These are phyloP conservation scores for Fusarium sp. DNA, from an alignment of 2,329 filamentous ascomycete genomes.

Conservation along the genomic window DNA sequence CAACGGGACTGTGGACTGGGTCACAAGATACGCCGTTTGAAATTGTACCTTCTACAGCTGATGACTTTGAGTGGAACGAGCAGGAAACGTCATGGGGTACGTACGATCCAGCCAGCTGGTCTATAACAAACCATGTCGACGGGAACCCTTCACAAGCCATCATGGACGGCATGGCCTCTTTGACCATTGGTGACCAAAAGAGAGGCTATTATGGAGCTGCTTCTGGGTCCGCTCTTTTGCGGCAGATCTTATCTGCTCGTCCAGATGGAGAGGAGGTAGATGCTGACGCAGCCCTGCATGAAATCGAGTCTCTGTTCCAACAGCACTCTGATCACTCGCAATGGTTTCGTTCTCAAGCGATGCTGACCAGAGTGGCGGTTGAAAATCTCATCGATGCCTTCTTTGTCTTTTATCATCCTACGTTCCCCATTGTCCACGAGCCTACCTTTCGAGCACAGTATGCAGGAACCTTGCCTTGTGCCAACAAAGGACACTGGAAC, in stretches of 20 bases:
- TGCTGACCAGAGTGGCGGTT: constrained; percentile 28
- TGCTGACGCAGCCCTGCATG: constrained; percentile 25
- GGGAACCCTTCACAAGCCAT: constrained; percentile 29
- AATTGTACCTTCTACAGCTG: constrained; percentile 4
- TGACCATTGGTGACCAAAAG: constrained; percentile 30
- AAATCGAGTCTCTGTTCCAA: constrained; percentile 31
- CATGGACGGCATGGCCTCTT: constrained; percentile 36
- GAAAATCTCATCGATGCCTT: constrained; percentile 32
- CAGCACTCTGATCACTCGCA: constrained; percentile 32
- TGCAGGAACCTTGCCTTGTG: constrained; percentile 17
- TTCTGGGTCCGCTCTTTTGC: constrained; percentile 29
- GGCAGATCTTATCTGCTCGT: constrained; percentile 31
- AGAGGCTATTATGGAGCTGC: constrained; percentile 34
- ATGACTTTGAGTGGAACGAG: constrained; percentile 36
- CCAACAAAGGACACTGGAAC: constrained; percentile 29
- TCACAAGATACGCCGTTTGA: constrained; percentile 10
- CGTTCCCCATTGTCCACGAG: constrained; percentile 31
- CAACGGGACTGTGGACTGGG: constrained; percentile 6
- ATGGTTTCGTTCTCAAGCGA: constrained; percentile 36
- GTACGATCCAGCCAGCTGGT: constrained; percentile 25
- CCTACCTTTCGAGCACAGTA: constrained; percentile 34
- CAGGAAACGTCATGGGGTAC: constrained; percentile 33
- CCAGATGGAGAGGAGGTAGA: constrained; percentile 32
- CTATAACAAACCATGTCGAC: constrained; percentile 22
- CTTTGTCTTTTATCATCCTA: constrained; percentile 29